These are phyloP conservation scores for Colletotrichum truncatum DNA, from an alignment of 2,329 filamentous ascomycete species.

Conservation along the genomic window DNA sequence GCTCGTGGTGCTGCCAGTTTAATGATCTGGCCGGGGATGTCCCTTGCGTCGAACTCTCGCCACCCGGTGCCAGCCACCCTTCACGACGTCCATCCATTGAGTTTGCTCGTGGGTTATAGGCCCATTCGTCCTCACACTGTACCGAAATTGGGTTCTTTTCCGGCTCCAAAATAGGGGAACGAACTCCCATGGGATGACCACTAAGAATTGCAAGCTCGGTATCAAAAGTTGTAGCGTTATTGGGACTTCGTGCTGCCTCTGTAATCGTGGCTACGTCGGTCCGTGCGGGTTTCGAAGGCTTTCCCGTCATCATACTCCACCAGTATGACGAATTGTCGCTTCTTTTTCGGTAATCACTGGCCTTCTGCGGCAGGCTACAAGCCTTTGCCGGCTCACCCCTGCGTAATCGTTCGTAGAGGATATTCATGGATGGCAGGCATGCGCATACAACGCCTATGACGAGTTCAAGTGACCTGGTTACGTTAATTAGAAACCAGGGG, in stretches of 20 bases:
- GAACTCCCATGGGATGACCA: background rate
- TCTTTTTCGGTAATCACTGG: background rate
- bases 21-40: background rate
- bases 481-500: background rate
- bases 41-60: background rate
- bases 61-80: conserved; percentile 10
- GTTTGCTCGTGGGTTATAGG: conserved; percentile 1
- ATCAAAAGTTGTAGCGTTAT: background rate
- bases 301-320: conserved; percentile 14
- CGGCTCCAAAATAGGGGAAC: background rate
- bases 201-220: conserved; percentile 15
- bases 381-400: background rate
- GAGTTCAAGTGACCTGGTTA: conserved; percentile 27
- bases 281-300: background rate
- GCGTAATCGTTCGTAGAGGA: conserved; percentile 24
- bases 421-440: conserved; percentile 30
- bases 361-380: background rate
- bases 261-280: background rate
- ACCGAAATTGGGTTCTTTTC: accelerated
- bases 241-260: background rate
- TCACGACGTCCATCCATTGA: conserved; percentile 22
- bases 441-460: conserved; percentile 32
- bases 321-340: background rate
- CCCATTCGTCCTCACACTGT: background rate
- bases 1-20: background rate